Conservation (phyloP, 129 eudicot species). For the Sambucus nigra region DNA sequence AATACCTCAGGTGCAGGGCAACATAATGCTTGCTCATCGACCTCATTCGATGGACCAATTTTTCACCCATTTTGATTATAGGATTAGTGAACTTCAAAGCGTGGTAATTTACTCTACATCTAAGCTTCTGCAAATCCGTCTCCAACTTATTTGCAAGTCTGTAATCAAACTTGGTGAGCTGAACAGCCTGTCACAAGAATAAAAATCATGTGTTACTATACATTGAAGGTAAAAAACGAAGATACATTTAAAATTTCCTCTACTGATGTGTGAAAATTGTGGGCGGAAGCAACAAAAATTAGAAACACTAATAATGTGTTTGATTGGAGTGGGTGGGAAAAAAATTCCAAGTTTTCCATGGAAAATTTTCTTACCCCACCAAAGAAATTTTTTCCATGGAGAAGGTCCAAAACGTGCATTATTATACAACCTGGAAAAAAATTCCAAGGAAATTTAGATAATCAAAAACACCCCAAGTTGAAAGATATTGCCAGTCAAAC, state of each 20-base stretch:
- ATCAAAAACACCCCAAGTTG: too few species aligned
- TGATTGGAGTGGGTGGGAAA: too few species aligned
- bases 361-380: too few species aligned
- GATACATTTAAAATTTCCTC: background rate
- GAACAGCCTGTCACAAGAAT: conserved; percentile 58
- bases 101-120: conserved; percentile 87
- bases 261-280: too few species aligned
- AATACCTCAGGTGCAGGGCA: conserved; percentile 78
- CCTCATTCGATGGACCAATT: conserved; percentile 63
- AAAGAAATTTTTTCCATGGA: too few species aligned
- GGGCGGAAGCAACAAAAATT: too few species aligned
- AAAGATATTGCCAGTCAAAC: too few species aligned
- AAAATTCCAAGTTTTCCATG: too few species aligned
- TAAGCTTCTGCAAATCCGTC: conserved; percentile 73
- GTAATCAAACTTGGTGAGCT: conserved; percentile 78
- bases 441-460: too few species aligned
- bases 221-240: background rate
- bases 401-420: too few species aligned
- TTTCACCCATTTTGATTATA: conserved; percentile 62
- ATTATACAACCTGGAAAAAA: too few species aligned
- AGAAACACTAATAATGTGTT: background rate
- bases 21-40: conserved; percentile 57
- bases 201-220: background rate
- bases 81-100: conserved; percentile 67
- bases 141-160: conserved; percentile 73